Evolutionary conservation across 2,329 filamentous ascomycete species (phyloP), one percentile per base, ranked within the genome.

Genomic region (Zarea fungicola): DNA sequence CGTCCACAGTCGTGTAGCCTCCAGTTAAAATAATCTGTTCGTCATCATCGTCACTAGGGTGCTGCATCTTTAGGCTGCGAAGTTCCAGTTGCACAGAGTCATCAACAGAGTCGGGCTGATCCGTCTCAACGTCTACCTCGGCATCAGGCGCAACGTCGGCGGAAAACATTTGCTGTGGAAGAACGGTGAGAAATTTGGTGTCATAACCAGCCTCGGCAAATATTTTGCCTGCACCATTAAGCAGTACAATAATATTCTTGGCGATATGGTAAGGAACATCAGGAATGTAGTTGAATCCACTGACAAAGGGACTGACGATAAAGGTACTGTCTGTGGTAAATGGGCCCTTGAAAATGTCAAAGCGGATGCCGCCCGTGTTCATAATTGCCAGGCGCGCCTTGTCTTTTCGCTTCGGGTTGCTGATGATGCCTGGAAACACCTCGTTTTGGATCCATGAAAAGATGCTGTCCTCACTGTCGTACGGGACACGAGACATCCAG

Each of bases 301-400:
- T 95, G 2, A 81, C 82, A 63, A 99, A 99, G 0, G 93, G 93
- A 8, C 87, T 95, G 23, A 97, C 77, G 32, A 92, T 84, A 62
- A 83, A 97, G 0, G 87, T 89, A 4, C 84, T 85, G 63, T 99
- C 93, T 32, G 83, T 81, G 0, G 93, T 97, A 62, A 97, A 97
- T 0, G 84, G 74, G 0, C 93, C 93, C 64, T 92, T 83, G 75
- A 96, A 95, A 53, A 99, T 87, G 65, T 99, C 93, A 65, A 97
- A 99, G 37, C 93, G 87, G 56, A 99, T 83, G 4, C 87, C 88
- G 22, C 93, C 93, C 0, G 89, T 96, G 67, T 99, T 99, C 49
- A 87, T 75, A 43, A 97, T 80, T 25, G 85, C 83, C 10, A 97
- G 69, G 6, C 81, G 78, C 9, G 89, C 77, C 34, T 78, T 74